Conservation (phyloP, 139 green algal genomes). For the Protoeuglena noctilucae region DNA sequence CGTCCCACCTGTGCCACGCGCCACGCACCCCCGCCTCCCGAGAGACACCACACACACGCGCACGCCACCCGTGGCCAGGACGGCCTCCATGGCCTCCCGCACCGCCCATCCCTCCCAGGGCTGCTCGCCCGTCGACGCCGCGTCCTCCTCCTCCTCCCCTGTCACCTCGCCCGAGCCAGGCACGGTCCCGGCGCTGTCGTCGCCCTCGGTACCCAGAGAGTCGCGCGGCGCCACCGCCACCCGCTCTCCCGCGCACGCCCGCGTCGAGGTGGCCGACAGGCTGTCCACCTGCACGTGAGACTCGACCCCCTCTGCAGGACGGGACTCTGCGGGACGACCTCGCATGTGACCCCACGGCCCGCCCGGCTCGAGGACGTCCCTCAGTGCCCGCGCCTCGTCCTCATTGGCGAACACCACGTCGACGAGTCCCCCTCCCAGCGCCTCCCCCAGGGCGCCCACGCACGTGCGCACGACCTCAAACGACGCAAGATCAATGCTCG, state of each 20-base stretch:
- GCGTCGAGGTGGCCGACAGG: too few relatives aligned
- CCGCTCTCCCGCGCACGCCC: too few relatives aligned
- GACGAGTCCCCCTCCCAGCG: conserved; percentile 22
- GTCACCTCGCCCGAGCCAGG: not conserved
- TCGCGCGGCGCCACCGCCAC: too few relatives aligned
- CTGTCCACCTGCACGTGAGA: conserved; percentile 33
- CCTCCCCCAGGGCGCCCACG: not conserved
- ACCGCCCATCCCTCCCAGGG: not conserved
- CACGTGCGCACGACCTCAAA: conserved; percentile 46
- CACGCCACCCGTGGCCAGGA: not conserved
- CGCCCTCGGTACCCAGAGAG: too few relatives aligned
- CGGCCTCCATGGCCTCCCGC: not conserved
- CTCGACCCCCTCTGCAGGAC: not conserved
- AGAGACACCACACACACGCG: too few relatives aligned
- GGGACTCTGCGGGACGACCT: not conserved
- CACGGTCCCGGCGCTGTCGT: not conserved
- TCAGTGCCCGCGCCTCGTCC: conserved; percentile 48
- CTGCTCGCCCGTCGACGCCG: not conserved
- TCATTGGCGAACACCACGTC: conserved; percentile 75
- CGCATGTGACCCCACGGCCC: not conserved
- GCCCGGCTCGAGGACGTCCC: conserved; percentile 13
- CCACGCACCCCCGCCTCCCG: too few relatives aligned
- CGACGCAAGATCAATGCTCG: conserved; percentile 61
- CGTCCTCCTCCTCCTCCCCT: not conserved
- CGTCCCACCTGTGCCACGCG: not conserved